Conservation (phyloP, 2,329 filamentous ascomycete genomes). For the Microcyclosporella mali region DNA sequence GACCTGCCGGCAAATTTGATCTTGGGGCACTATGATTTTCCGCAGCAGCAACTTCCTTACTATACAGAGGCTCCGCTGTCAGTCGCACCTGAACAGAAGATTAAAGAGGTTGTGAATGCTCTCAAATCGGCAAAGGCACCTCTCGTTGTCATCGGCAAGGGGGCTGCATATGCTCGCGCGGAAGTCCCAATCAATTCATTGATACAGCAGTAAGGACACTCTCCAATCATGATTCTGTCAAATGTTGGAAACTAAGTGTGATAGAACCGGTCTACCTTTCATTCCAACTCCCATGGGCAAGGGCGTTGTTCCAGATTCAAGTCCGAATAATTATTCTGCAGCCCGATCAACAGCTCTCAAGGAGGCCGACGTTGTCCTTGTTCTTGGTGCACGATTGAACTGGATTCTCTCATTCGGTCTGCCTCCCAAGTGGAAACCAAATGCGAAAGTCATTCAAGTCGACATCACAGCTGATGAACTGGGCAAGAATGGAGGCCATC, state of each 20-base stretch:
- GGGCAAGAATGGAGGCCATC: conserved; percentile 45
- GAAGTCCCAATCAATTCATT: conserved; percentile 42
- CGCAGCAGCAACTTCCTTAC: conserved; percentile 13
- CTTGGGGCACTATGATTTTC: conserved; percentile 33
- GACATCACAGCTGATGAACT: conserved; percentile 51
- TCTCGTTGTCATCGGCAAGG: conserved; percentile 6
- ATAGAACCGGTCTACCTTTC: conserved; percentile 46
- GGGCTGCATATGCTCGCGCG: conserved; percentile 3
- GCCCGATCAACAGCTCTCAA: conserved; percentile 50
- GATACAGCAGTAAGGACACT: conserved; percentile 37
- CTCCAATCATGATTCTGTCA: background rate
- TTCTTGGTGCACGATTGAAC: conserved; percentile 51
- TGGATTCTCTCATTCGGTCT: conserved; percentile 55
- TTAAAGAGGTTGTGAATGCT: conserved; percentile 28
- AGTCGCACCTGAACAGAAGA: conserved; percentile 40
- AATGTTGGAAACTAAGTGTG: background rate
- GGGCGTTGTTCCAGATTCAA: conserved; percentile 50
- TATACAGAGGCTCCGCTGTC: conserved; percentile 35
- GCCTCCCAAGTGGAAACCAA: conserved; percentile 48
- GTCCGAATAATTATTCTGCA: conserved; percentile 48
- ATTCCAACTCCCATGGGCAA: conserved; percentile 56
- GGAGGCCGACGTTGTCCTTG: conserved; percentile 49
- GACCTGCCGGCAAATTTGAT: conserved; percentile 31
- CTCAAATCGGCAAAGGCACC: conserved; percentile 32
- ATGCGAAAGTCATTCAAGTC: conserved; percentile 50